Base-by-base conservation (phyloP, 352 stramenopile genomes). In the Phytophthora aleatoria region DNA sequence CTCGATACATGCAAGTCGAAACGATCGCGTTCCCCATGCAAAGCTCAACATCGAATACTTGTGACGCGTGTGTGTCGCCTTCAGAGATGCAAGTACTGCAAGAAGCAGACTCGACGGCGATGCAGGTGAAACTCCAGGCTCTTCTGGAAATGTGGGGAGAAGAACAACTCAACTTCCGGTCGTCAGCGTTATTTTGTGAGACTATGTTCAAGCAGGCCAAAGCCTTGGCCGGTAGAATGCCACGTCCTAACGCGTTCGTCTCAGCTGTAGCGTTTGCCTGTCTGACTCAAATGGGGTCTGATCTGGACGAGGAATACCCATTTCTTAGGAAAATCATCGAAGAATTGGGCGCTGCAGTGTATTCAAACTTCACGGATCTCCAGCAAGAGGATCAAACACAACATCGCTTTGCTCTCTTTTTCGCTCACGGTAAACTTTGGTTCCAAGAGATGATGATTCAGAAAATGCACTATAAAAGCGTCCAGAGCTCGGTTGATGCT, bases 111-210 rank as follows among this genome's bases (percentile, higher is more conserved):
- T 66, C 67, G 9, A 48, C 61, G 2, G 42, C 44, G 0, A 70
- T 79, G 45, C 63, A 80, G 9, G 68, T 80, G 43, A 84, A 85
- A 42, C 64, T 86, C 33, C 64, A 74, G 16, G 68, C 73, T 15
- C 85, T 91, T 52, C 61, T 91, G 16, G 64, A 79, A 15, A 69
- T 75, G 20, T 90, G 80, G 80, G 61, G 79, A 12, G 66, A 70
- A 24, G 77, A 87, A 48, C 72, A 85, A 49, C 41, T 49, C 5
- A 66, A 53, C 12, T 91, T 90, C 36, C 80, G 80, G n/a, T 91
- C 83, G 0, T 67, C 77, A 27, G 67, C 79, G 13, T 59, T 91
- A 1, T 90, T 87, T 51, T 87, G 77, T 15, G 83, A 91, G 57
- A 74, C 81, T 4, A 78, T 71, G 3, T 89, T 89, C 41, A 73